Evolutionary conservation across 23 red algal species (phyloP).

Genomic region (Agarophyton chilense): DNA sequence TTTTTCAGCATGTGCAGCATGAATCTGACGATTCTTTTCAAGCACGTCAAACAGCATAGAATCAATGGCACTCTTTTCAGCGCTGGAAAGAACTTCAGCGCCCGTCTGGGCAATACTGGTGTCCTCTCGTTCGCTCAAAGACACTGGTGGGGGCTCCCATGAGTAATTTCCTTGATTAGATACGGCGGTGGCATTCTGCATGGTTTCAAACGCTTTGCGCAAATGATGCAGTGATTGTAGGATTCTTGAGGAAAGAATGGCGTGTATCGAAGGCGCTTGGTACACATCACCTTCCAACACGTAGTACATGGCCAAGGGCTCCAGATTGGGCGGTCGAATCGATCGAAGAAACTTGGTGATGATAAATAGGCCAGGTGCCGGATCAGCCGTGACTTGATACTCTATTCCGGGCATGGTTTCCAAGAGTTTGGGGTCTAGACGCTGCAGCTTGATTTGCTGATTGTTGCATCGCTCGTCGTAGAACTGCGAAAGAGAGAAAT

Average conservation of each 20-base stretch:
- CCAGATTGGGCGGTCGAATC: slow-evolving; percentile 45
- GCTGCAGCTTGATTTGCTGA: slow-evolving; percentile 89
- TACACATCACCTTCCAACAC: slow-evolving; percentile 74
- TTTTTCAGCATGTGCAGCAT: slow-evolving; percentile 34
- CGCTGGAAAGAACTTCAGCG: neutral
- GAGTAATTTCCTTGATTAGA: slow-evolving; percentile 36
- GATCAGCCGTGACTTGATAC: slow-evolving; percentile 42
- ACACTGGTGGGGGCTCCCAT: slow-evolving; percentile 24
- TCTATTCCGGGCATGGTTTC: slow-evolving; percentile 83
- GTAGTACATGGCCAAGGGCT: slow-evolving; percentile 77
- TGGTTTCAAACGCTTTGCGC: slow-evolving; percentile 61
- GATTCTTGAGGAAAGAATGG: slow-evolving; percentile 58
- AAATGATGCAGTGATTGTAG: slow-evolving; percentile 65
- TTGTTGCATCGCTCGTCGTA: slow-evolving; percentile 94
- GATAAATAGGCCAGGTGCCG: slow-evolving; percentile 66
- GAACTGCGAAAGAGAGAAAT: slow-evolving; percentile 96
- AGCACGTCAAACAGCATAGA: slow-evolving; percentile 51
- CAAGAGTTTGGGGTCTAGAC: slow-evolving; percentile 74
- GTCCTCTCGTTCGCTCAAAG: neutral
- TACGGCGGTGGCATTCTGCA: slow-evolving; percentile 33
- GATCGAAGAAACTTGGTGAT: slow-evolving; percentile 73
- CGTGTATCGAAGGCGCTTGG: slow-evolving; percentile 68
- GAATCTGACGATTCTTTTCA: slow-evolving; percentile 45
- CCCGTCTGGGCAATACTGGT: neutral
- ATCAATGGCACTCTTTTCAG: slow-evolving; percentile 38